phyloP scores from a whole-genome alignment of 352 stramenopile genomes.

The Globisporangium sylvaticum region DNA sequence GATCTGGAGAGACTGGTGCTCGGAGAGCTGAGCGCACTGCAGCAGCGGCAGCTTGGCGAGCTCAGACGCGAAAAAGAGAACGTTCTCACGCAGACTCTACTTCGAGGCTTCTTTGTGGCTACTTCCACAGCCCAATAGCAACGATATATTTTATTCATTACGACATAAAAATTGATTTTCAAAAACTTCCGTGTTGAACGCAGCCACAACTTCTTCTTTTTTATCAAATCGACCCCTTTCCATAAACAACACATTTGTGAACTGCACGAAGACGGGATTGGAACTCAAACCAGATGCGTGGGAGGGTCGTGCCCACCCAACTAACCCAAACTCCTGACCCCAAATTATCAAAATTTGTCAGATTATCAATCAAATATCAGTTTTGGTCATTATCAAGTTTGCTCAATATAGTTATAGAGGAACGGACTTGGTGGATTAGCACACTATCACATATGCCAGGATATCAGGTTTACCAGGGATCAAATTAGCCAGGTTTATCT shows the following conservation, averaged over 20 bases:
- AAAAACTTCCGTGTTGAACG: conserved; percentile 1
- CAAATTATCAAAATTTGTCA: conserved; percentile 1
- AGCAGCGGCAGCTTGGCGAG: background rate
- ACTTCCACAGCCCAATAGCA: background rate
- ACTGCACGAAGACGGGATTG: conserved; percentile 4
- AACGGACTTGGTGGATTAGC: background rate
- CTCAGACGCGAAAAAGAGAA: background rate
- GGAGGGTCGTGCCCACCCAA: background rate
- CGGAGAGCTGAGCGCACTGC: background rate
- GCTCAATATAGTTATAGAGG: background rate
- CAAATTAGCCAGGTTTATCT: conserved; percentile 2
- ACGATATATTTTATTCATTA: too few relatives aligned
- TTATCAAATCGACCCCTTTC: background rate
- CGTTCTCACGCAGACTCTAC: background rate
- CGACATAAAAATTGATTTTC: background rate
- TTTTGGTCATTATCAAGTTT: conserved; percentile 4
- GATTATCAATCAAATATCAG: conserved; percentile 3
- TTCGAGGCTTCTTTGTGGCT: background rate
- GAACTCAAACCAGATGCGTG: conserved; percentile 2
- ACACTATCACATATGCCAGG: background rate
- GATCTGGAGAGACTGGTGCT: background rate
- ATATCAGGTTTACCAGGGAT: conserved; percentile 5
- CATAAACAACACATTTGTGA: conserved; percentile 7
- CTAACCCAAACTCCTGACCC: background rate
- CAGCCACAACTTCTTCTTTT: background rate